A percentile compares a stretch with the other conserved stretches of the same genome.
Conservation (phyloP, 768 basidiomycete species). For the Suillus bovinus region DNA sequence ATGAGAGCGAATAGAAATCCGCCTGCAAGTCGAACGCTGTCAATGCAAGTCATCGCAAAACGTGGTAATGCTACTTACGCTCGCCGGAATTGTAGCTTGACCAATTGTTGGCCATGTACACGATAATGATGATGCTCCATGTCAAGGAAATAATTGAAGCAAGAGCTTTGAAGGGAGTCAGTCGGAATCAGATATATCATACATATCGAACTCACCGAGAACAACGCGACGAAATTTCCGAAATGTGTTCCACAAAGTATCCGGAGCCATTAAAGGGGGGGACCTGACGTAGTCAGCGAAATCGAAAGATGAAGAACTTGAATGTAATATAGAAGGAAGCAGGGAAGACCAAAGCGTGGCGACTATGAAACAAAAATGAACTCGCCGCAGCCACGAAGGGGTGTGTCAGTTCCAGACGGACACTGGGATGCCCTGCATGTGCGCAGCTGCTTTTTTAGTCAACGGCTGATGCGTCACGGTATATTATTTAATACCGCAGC, state of each 20-base stretch:
- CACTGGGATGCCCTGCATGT: conserved; percentile 10
- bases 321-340: conserved; percentile 6
- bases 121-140: conserved; percentile 34
- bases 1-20: conserved; percentile 34
- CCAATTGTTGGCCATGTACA: conserved; percentile 40
- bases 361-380: conserved; percentile 12
- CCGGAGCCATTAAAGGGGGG: conserved; percentile 21
- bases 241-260: conserved; percentile 33
- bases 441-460: background rate
- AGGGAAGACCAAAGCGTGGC: background rate
- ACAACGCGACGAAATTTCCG: conserved; percentile 33
- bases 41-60: conserved; percentile 5
- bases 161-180: conserved; percentile 24
- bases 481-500: conserved; percentile 3
- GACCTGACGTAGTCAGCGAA: conserved; percentile 12
- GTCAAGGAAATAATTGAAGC: conserved; percentile 34
- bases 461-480: background rate
- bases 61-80: conserved; percentile 26
- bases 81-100: conserved; percentile 31
- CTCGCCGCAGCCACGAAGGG: conserved; percentile 4
- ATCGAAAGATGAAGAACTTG: conserved; percentile 3
- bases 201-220: conserved; percentile 32
- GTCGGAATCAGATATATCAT: background rate
- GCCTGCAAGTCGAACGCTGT: conserved; percentile 24
- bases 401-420: conserved; percentile 8